Percentiles rank a stretch among this genome's conserved stretches.
Evolutionary conservation across 2,329 filamentous ascomycete species (phyloP).

Genomic region (Neurospora sp.): DNA sequence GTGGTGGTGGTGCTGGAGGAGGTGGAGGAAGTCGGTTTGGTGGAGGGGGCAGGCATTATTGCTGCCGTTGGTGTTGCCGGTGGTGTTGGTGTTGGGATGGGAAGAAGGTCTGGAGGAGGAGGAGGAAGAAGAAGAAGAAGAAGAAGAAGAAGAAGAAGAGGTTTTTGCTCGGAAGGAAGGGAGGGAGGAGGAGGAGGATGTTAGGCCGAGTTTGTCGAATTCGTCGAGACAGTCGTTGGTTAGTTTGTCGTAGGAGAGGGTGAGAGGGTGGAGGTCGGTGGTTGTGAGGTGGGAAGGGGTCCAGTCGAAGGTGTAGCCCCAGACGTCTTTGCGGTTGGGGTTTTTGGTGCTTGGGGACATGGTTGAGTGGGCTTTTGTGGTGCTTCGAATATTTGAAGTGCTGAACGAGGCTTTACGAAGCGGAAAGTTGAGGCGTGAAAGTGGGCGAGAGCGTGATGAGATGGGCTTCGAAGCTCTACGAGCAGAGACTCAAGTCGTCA

Average conservation of each 20-base stretch:
- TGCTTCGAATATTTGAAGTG: neutral
- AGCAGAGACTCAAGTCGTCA: neutral
- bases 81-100: conserved; percentile 25
- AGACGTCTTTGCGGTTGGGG: conserved; percentile 24
- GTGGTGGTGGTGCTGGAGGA: conserved; percentile 3
- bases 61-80: neutral
- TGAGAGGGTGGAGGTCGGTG: conserved; percentile 49
- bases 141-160: conserved; percentile 1
- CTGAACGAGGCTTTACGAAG: neutral
- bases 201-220: conserved; percentile 51
- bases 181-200: conserved; percentile 10
- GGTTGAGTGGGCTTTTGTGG: neutral
- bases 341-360: neutral
- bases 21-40: neutral
- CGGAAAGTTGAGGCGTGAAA: neutral
- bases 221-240: conserved; percentile 55
- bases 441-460: neutral
- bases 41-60: neutral
- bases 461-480: neutral
- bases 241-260: conserved; percentile 57
- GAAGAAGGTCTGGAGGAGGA: neutral
- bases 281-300: conserved; percentile 52
- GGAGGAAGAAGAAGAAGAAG: conserved; percentile 11
- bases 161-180: neutral
- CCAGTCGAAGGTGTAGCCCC: conserved; percentile 62